These are phyloP conservation scores for Colletotrichum sp. DNA, from an alignment of 2,329 filamentous ascomycete species.

Conservation along the genomic window DNA sequence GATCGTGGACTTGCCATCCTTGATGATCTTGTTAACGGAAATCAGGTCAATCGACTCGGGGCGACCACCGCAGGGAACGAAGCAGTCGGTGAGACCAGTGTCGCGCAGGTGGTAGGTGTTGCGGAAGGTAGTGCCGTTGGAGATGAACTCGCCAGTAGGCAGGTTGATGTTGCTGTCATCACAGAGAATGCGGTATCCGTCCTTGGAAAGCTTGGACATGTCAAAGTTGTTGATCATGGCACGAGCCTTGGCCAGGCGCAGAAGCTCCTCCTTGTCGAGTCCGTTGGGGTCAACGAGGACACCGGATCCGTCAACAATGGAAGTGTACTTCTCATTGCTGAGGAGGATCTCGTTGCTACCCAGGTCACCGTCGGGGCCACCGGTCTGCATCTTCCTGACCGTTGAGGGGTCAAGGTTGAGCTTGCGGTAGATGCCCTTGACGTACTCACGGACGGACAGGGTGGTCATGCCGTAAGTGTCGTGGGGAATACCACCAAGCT, in stretches of 20 bases:
- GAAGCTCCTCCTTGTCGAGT: conserved; percentile 81
- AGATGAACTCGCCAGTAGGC: conserved; percentile 83
- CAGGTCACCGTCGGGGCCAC: conserved; percentile 94
- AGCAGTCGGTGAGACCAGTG: conserved; percentile 79
- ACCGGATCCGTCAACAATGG: conserved; percentile 95
- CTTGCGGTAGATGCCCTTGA: conserved; percentile 97
- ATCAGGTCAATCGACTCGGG: conserved; percentile 96
- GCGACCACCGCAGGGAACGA: conserved; percentile 95
- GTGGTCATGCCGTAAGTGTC: conserved; percentile 98
- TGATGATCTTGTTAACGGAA: conserved; percentile 85
- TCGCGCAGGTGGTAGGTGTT: conserved; percentile 95
- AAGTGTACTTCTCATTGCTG: conserved; percentile 92
- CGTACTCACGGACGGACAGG: conserved; percentile 92
- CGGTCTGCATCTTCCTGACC: conserved; percentile 95
- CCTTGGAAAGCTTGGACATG: conserved; percentile 79
- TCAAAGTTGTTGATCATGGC: conserved; percentile 93
- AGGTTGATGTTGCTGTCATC: conserved; percentile 91
- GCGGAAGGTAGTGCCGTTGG: conserved; percentile 93
- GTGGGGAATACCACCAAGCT: conserved; percentile 94
- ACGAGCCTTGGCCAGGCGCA: conserved; percentile 83
- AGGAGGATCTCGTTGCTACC: conserved; percentile 98
- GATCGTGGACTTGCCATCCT: conserved; percentile 83
- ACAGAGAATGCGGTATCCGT: conserved; percentile 90
- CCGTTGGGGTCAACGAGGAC: conserved; percentile 94
- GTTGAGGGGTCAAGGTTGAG: conserved; percentile 84